These are phyloP conservation scores for Colletotrichum sp. DNA, from an alignment of 2,329 filamentous ascomycete genomes.

Conservation along the genomic window DNA sequence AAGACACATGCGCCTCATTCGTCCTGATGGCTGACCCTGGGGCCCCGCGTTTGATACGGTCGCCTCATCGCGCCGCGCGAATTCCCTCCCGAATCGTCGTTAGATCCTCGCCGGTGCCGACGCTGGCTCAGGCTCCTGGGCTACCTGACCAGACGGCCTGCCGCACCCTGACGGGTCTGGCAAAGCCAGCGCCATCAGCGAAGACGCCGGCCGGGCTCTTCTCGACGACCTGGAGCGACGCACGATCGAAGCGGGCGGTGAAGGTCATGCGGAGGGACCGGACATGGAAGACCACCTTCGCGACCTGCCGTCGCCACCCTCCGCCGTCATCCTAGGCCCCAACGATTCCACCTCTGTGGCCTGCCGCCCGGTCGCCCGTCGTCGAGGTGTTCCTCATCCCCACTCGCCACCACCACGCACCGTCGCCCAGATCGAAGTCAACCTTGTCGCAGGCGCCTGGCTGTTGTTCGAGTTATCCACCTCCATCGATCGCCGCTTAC, in stretches of 20 bases:
- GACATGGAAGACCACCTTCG: background rate
- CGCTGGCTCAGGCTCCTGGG: accelerated
- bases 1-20: background rate
- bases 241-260: background rate
- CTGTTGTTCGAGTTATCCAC: background rate
- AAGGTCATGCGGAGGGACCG: background rate
- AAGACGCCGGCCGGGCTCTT: background rate
- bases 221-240: background rate
- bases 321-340: background rate
- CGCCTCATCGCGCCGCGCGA: background rate
- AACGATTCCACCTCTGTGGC: background rate
- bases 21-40: background rate
- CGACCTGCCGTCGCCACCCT: background rate
- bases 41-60: background rate
- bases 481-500: background rate
- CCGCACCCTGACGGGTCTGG: background rate
- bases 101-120: background rate
- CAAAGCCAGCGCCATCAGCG: background rate
- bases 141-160: background rate
- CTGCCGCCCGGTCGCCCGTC: background rate
- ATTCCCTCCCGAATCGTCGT: background rate
- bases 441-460: background rate
- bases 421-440: background rate
- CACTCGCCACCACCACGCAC: background rate
- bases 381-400: background rate